Percentiles rank a stretch among this genome's conserved stretches.
phyloP scores from a whole-genome alignment of 176 grass and related monocot genomes.

The Olyra latifolia region DNA sequence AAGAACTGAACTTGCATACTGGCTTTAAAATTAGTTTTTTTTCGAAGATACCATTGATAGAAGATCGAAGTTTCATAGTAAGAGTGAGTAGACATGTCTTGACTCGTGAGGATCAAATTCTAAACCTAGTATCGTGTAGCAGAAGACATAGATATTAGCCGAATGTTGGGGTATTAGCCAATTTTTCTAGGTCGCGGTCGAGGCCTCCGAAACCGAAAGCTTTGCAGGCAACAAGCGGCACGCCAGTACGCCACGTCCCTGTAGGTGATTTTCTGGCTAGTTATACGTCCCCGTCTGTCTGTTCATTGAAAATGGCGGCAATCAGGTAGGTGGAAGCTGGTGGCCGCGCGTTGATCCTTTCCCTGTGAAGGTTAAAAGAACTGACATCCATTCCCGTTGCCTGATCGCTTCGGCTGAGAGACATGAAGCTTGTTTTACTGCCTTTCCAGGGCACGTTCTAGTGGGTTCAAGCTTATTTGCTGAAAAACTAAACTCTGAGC shows the following conservation, averaged over 20 bases:
- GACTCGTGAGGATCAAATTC: neutral
- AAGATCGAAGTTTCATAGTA: neutral
- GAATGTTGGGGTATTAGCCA: too few species aligned
- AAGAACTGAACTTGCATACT: neutral
- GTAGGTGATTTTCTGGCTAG: neutral
- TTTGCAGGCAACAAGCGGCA: neutral
- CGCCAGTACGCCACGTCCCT: neutral
- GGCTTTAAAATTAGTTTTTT: neutral
- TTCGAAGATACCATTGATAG: neutral
- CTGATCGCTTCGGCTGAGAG: slow-evolving; percentile 1
- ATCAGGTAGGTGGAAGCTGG: neutral
- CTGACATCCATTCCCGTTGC: neutral
- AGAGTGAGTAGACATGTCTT: neutral
- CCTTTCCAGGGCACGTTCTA: too few species aligned
- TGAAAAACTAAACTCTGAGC: too few species aligned
- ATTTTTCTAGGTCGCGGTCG: neutral
- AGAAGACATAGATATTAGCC: neutral
- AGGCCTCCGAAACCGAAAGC: neutral
- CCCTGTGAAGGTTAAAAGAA: neutral
- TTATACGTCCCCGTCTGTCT: slow-evolving; percentile 32
- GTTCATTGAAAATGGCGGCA: neutral
- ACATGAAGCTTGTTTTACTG: too few species aligned
- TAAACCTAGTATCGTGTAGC: too few species aligned
- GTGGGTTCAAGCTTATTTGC: too few species aligned
- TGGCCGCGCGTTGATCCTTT: neutral